Evolutionary conservation across 2,329 filamentous ascomycete species (phyloP).

Genomic region (Colletotrichum noveboracense): DNA sequence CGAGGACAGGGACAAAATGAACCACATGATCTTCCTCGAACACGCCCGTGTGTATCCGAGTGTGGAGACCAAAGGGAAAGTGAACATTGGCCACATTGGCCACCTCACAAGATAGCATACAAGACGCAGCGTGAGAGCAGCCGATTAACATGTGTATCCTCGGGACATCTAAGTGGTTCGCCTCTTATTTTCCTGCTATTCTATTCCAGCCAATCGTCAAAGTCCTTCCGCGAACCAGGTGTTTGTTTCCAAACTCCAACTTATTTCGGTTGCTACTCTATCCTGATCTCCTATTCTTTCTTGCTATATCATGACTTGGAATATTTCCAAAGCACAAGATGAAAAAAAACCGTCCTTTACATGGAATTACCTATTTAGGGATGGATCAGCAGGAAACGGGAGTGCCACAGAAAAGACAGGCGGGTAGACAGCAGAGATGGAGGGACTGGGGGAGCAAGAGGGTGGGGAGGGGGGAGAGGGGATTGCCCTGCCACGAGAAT

Average conservation of each 20-base stretch:
- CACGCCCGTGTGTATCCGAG: not conserved
- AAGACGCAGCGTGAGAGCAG: too few relatives aligned
- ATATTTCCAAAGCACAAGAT: constrained; percentile 7
- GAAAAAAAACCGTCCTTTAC: not conserved
- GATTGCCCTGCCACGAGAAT: not conserved
- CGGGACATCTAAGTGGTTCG: not conserved
- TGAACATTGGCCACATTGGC: not conserved
- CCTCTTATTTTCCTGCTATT: not conserved
- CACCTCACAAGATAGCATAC: not conserved
- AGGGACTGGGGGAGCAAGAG: not conserved
- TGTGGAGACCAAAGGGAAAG: not conserved
- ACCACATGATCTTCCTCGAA: not conserved
- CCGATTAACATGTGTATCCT: not conserved
- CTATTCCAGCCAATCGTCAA: not conserved
- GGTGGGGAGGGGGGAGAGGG: not conserved
- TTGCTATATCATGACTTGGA: not conserved
- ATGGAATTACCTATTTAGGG: not conserved
- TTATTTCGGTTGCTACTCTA: not conserved
- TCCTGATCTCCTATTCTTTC: not conserved
- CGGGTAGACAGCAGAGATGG: not conserved
- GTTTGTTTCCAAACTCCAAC: not conserved
- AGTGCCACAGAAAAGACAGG: not conserved
- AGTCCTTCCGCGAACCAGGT: not conserved
- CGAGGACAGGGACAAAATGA: not conserved
- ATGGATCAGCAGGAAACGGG: not conserved